Evolutionary conservation across 257 asterid species (phyloP).

Genomic region (Ocimum tenuiflorum): DNA sequence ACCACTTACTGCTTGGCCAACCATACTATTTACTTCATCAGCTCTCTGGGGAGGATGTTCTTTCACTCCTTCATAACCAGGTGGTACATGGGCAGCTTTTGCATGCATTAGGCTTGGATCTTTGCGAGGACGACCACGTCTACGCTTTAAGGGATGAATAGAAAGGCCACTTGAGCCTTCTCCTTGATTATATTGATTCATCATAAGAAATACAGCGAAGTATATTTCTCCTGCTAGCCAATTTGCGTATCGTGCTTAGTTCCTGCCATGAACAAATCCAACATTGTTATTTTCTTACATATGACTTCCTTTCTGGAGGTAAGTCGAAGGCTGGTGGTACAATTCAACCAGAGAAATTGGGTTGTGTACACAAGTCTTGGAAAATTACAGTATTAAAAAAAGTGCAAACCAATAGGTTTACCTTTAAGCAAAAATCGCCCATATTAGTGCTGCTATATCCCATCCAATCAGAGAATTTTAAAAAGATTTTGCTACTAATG

Average conservation of each 20-base stretch:
- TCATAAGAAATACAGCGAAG: constrained; percentile 5
- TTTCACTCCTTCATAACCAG: constrained; percentile 38
- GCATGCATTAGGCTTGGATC: constrained; percentile 28
- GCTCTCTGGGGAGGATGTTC: constrained; percentile 29
- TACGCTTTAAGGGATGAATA: constrained; percentile 29
- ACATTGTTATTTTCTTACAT: too few species aligned
- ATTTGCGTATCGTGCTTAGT: not conserved
- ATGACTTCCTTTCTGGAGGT: not conserved
- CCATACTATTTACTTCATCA: constrained; percentile 27
- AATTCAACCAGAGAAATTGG: not conserved
- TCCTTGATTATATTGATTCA: constrained; percentile 37
- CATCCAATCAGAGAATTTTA: not conserved
- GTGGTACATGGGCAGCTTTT: constrained; percentile 19
- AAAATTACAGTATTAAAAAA: not conserved
- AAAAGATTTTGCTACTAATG: too few species aligned
- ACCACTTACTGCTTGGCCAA: constrained; percentile 82
- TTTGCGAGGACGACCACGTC: constrained; percentile 53
- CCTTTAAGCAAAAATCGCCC: not conserved
- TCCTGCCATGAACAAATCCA: constrained; percentile 20
- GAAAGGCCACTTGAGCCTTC: constrained; percentile 36
- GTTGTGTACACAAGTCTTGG: not conserved
- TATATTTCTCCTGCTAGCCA: not conserved
- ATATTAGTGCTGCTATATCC: not conserved
- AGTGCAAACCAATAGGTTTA: not conserved
- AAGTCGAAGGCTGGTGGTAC: too few species aligned